Conservation (phyloP, 2,329 filamentous ascomycete species). For the Cordyceps fumosorosea region DNA sequence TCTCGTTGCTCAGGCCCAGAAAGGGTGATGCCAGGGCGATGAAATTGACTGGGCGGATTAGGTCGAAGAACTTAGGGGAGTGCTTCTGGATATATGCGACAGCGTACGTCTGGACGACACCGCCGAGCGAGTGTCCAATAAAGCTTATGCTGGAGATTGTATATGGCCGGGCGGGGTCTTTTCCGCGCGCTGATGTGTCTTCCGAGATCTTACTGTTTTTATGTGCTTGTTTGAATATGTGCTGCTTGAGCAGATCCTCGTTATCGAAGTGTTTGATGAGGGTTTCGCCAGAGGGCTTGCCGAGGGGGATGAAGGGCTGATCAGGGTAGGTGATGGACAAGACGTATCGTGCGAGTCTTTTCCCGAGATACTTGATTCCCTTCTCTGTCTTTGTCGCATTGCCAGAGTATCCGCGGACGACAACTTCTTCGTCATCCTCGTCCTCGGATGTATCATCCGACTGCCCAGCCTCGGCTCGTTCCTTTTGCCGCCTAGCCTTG, state of each 20-base stretch:
- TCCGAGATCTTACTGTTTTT: conserved; percentile 55
- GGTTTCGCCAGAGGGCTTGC: conserved; percentile 42
- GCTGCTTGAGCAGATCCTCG: conserved; percentile 36
- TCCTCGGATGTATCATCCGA: conserved; percentile 21
- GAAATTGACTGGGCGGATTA: conserved; percentile 85
- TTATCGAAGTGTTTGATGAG: conserved; percentile 32
- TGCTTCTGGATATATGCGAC: conserved; percentile 96
- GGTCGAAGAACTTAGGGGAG: conserved; percentile 81
- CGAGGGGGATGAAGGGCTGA: conserved; percentile 72
- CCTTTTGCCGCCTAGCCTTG: conserved; percentile 50
- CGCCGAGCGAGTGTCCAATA: conserved; percentile 84
- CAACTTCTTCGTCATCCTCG: conserved; percentile 73
- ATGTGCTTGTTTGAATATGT: conserved; percentile 43
- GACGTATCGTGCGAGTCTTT: conserved; percentile 86
- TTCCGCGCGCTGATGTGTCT: conserved; percentile 45
- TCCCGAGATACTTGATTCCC: conserved; percentile 95
- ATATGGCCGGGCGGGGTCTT: conserved; percentile 52
- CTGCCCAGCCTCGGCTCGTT: conserved; percentile 28
- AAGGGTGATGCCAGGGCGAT: conserved; percentile 83
- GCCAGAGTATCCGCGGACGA: conserved; percentile 83
- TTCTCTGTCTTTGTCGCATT: conserved; percentile 89
- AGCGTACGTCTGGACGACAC: conserved; percentile 86
- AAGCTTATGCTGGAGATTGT: conserved; percentile 93
- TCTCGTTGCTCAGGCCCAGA: conserved; percentile 90
- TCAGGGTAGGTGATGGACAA: conserved; percentile 88